Conservation (phyloP, 2,329 filamentous ascomycete genomes). For the Penicillium sp. region DNA sequence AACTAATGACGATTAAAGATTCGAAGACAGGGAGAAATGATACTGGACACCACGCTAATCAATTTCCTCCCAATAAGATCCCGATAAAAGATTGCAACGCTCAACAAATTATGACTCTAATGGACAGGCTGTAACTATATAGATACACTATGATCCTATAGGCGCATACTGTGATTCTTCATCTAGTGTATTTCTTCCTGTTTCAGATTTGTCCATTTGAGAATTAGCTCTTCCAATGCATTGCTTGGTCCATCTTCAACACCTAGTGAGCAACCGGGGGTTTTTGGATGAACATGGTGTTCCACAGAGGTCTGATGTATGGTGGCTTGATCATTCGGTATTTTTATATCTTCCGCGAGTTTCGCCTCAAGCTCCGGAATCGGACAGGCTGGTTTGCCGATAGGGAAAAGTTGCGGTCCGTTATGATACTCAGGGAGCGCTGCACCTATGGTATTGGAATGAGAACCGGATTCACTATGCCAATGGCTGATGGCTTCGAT, state of each 20-base stretch:
- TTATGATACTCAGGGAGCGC: too few species aligned
- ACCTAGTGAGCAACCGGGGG: not conserved
- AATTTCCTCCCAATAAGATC: not conserved
- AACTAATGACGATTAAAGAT: not conserved
- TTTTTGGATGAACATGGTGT: not conserved
- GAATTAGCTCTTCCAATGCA: not conserved
- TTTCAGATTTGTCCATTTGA: not conserved
- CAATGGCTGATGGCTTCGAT: conserved; percentile 59
- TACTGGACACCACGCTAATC: not conserved
- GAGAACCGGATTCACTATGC: too few species aligned
- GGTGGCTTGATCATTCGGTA: not conserved
- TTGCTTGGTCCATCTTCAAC: not conserved
- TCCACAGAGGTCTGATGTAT: not conserved
- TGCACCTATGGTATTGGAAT: too few species aligned
- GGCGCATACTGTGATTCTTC: not conserved
- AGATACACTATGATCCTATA: not conserved
- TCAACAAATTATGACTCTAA: not conserved
- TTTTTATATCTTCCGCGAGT: not conserved
- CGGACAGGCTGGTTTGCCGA: not conserved
- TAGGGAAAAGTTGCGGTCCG: too few species aligned
- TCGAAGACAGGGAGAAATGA: not conserved
- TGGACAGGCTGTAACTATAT: not conserved
- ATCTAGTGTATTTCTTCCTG: not conserved
- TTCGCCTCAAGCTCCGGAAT: not conserved
- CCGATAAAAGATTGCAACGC: not conserved